phyloP scores from a whole-genome alignment of 306 rosid genomes.

The Prunus armeniaca region DNA sequence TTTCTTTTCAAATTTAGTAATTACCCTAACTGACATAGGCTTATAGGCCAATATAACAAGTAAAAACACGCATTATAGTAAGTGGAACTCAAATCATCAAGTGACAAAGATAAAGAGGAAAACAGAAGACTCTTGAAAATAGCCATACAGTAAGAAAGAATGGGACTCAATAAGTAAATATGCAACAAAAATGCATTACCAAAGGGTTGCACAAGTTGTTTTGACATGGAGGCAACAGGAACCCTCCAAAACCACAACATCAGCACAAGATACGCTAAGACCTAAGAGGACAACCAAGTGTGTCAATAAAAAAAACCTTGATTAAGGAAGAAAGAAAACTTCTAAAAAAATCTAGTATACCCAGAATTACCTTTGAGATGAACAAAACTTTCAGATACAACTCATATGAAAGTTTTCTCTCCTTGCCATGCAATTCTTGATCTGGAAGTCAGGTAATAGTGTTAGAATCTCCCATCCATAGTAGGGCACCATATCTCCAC shows the following conservation, averaged over 20 bases:
- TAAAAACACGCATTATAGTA: not conserved
- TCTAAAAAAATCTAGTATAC: not conserved
- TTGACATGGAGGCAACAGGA: constrained; percentile 75
- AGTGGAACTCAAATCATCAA: not conserved
- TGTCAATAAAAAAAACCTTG: not conserved
- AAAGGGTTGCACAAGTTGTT: constrained; percentile 86
- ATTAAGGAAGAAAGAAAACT: constrained; percentile 17
- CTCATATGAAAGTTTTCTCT: constrained; percentile 41
- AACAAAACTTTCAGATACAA: constrained; percentile 44
- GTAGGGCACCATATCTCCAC: not conserved
- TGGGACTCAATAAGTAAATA: not conserved
- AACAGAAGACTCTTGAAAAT: not conserved
- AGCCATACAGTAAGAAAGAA: not conserved
- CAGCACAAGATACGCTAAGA: constrained; percentile 48
- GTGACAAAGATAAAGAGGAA: not conserved
- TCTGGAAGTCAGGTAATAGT: constrained; percentile 44
- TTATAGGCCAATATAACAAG: not conserved
- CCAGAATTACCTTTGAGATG: constrained; percentile 48
- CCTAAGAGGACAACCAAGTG: constrained; percentile 39
- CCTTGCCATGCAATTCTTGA: constrained; percentile 51
- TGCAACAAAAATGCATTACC: constrained; percentile 48
- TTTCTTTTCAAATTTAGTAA: not conserved
- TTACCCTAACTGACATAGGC: not conserved
- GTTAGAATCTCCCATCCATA: constrained; percentile 7
- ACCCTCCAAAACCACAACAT: constrained; percentile 79